Evolutionary conservation across 179 eudicot species (phyloP), one percentile per base, ranked within the genome.

Genomic region (Nepenthes alata): DNA sequence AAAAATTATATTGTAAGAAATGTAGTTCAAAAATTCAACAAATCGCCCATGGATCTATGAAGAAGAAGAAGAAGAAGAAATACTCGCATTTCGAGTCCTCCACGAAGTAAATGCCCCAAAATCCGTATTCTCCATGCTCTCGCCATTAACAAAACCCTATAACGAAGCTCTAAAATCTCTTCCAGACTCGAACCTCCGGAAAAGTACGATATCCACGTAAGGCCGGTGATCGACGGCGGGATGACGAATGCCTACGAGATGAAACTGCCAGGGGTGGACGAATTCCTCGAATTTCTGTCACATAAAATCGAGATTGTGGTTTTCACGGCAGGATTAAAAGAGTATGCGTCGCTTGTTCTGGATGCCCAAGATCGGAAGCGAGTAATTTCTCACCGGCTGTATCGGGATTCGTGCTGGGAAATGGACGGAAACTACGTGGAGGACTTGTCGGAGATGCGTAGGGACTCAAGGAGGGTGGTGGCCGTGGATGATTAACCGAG

Each of bases 401-500:
- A 84, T 53, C 74, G 98, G 44, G 74, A 77, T 62, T 86, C 96
- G 0, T 89, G 98, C 63, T 66, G 65, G 49, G 83, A 83, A 58
- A 48, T 80, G 1, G 98, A 86, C 9, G 96, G 98, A 56, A 89
- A 72, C 48, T 89, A 74, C 12, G 88, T 91, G 11, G 89, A 91
- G 70, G 96, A 91, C 68, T 76, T 91, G 72, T 70, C 81, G 8
- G 74, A 59, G 11, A 38, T 74, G 60, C 96, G 98, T 57, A 81
- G 98, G 61, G 91, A 91, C 59, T 58, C 84, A 57, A 72, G 67
- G 74, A 82, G 65, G 55, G 86, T 79, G 15, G 81, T 80, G 55
- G 73, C 89, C 12, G 82, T 91, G 1, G 96, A 91, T 72, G 98
- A 91, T 70, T 89, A 91, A 61, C 98, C 98, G 0, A 77, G 76